A percentile compares a stretch with the other conserved stretches of the same genome.
These are phyloP conservation scores for Penicillium sp. DNA, from an alignment of 2,329 filamentous ascomycete species.

Conservation along the genomic window DNA sequence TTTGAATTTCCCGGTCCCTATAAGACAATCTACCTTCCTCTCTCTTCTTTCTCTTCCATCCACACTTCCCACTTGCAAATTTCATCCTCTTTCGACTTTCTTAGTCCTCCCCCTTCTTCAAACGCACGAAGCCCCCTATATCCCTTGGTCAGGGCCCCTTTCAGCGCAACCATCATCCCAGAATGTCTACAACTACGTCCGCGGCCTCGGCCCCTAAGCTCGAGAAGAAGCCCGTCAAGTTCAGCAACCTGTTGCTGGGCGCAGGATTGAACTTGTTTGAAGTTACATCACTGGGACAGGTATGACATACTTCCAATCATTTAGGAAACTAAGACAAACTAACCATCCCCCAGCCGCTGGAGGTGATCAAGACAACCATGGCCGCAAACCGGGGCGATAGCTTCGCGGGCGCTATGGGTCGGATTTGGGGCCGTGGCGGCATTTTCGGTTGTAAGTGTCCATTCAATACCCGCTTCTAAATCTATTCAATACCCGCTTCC, in stretches of 20 bases:
- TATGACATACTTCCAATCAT: constrained; percentile 29
- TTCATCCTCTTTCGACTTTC: constrained; percentile 14
- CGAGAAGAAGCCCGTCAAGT: constrained; percentile 99
- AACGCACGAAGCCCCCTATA: constrained; percentile 79
- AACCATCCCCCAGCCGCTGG: constrained; percentile 67
- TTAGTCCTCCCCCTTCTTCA: constrained; percentile 27
- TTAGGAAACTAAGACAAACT: not conserved
- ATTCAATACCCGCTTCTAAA: constrained; percentile 6
- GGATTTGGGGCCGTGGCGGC: constrained; percentile 94
- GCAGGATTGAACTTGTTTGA: constrained; percentile 96
- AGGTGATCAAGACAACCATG: constrained; percentile 99
- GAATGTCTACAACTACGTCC: constrained; percentile 52
- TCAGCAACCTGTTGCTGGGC: constrained; percentile 95
- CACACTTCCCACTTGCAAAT: constrained; percentile 13
- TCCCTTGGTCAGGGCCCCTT: constrained; percentile 98
- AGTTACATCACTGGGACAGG: constrained; percentile 68
- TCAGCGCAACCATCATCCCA: constrained; percentile 57
- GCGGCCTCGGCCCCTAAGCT: constrained; percentile 57
- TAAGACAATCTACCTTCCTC: constrained; percentile 19
- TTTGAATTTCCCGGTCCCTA: constrained; percentile 15
- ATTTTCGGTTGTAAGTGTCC: constrained; percentile 77
- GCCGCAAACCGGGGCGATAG: constrained; percentile 90
- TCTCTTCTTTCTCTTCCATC: constrained; percentile 17
- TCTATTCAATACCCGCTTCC: constrained; percentile 7
- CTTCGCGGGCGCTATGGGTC: constrained; percentile 74